Conservation (phyloP, 2,329 filamentous ascomycete genomes). For the Claviceps capensis region DNA sequence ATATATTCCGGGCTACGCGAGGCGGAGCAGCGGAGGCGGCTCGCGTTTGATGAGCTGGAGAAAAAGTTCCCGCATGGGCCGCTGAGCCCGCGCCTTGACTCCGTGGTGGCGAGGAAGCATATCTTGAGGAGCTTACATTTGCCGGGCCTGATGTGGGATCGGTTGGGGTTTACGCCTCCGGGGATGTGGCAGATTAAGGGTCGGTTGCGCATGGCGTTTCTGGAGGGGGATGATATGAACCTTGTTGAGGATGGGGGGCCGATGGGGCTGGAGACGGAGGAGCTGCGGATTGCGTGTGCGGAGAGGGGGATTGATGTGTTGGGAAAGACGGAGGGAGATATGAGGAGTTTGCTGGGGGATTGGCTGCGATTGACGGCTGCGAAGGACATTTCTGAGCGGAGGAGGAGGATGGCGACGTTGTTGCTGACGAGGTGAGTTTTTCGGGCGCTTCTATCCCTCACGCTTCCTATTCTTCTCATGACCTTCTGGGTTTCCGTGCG, state of each 20-base stretch:
- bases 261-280: slow-evolving; percentile 41
- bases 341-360: slow-evolving; percentile 31
- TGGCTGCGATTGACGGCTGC: slow-evolving; percentile 35
- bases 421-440: slow-evolving; percentile 26
- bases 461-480: background rate
- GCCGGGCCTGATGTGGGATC: slow-evolving; percentile 35
- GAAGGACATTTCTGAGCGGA: slow-evolving; percentile 22
- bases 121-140: slow-evolving; percentile 31
- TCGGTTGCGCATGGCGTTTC: slow-evolving; percentile 40
- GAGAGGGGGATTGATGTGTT: slow-evolving; percentile 52
- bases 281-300: slow-evolving; percentile 56
- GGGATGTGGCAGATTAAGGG: slow-evolving; percentile 42
- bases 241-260: slow-evolving; percentile 48
- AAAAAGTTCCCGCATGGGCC: slow-evolving; percentile 21
- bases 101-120: slow-evolving; percentile 20
- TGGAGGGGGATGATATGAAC: slow-evolving; percentile 58
- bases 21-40: slow-evolving; percentile 36
- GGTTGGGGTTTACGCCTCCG: slow-evolving; percentile 32
- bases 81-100: slow-evolving; percentile 18
- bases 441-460: background rate
- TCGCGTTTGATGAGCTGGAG: slow-evolving; percentile 32
- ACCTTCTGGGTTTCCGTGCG: too few relatives aligned
- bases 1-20: slow-evolving; percentile 41
- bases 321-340: slow-evolving; percentile 40
- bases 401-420: slow-evolving; percentile 25